Evolutionary conservation across 768 basidiomycete species (phyloP), one percentile per base, ranked within the genome.

Genomic region (Hericium rajendrae): DNA sequence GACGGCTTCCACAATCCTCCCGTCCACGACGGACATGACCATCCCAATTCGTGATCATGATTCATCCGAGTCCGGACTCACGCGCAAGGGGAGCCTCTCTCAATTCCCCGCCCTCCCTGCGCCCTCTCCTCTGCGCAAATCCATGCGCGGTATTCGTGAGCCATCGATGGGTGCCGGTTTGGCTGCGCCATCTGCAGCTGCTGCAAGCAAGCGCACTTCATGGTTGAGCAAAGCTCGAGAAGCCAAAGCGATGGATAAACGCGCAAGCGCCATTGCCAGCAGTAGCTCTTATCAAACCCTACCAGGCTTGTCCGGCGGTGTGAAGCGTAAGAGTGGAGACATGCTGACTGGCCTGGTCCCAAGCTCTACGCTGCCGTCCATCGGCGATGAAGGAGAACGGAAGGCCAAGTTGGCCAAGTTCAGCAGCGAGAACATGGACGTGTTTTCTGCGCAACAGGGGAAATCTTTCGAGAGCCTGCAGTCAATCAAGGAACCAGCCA

Each of bases 161-260:
- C 67, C 76, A 43, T 74, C 65, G 15, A 43, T 56, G 4, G 60
- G 56, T 4, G 48, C 56, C 15, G 48, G 5, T 50, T 40, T 71
- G 15, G 77, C 76, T 2, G 64, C 67, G 11, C 62, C 57, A 5
- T 58, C 61, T 16, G 64, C 60, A 40, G 73, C 75, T n/a, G 68
- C 69, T 26, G 74, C 68, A 10, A 81, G 80, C 2, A 89, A 87
- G 64, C 81, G 88, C 37, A 86, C 86, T 9, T 91, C 89, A 3
- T 91, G 89, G 89, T 69, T 91, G 55, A 81, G 80, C 70, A 88
- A 87, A 64, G 89, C 84, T 13, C 76, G 88, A 38, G 86, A 88
- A 65, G 83, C 77, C 24, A 32, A 32, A 32, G 59, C 58, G 16
- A 60, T 48, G 12, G 51, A 11, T 28, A 57, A 79, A 70, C 62